Evolutionary conservation across 805 yeast species (phyloP), one percentile per base, ranked within the genome.

Genomic region (Lachancea meyersii): DNA sequence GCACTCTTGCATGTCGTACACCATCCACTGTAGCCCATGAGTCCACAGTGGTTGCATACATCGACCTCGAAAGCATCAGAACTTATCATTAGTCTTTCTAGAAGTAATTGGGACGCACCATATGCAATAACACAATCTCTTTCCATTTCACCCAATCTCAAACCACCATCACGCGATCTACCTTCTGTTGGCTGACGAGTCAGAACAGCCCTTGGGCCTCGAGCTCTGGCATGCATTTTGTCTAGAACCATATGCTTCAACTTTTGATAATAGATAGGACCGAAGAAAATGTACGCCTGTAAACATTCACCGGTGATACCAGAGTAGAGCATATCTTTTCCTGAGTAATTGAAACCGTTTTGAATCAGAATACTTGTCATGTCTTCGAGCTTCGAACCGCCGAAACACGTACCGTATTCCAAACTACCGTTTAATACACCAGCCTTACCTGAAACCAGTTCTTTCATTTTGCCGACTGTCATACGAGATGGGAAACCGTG

Each of bases 41-140:
- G 75, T 13, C 98, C 98, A 74, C 98, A 93, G 33, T 76, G 69
- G 58, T 83, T 84, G 70, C 98, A 93, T 27, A 93, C 80, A 59
- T 93, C 97, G 23, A 93, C 97, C 54, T 93, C 97, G 61, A 93
- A 93, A 0, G 97, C 97, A 70, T 93, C 98, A 0, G 97, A 89
- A 41, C 96, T 86, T 40, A 89, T 70, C 98, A 93, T 93, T 58
- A 93, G 75, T 66, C 98, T 80, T 67, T 93, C 98, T 48, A 93
- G 70, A 51, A 93, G 72, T 53, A 93, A 70, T 66, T 91, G 97
- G 4, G 97, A 89, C 1, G 98, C 98, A 58, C 98, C 98, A 58
- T 93, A 93, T 1, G 98, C 98, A 68, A 93, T 94, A 97, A 93
- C 91, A 83, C 99, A 93, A 76, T 93, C 99, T 73, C 99, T 86